phyloP scores from a whole-genome alignment of 495 filamentous ascomycete genomes.

The Recurvomyces mirabilis region DNA sequence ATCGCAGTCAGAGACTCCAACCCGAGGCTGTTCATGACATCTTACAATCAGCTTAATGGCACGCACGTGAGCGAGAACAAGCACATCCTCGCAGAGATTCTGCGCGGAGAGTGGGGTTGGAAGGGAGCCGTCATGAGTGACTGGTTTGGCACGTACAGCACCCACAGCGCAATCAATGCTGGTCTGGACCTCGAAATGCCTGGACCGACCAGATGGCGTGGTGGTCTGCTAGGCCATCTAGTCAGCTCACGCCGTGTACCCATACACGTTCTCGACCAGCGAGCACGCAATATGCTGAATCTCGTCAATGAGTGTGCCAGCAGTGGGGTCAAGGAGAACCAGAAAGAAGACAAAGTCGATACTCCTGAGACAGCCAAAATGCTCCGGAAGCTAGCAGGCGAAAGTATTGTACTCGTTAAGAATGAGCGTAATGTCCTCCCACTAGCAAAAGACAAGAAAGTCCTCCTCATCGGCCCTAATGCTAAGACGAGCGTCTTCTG shows the following conservation, averaged over 20 bases:
- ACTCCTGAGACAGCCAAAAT: slow-evolving; percentile 36
- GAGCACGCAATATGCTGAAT: slow-evolving; percentile 51
- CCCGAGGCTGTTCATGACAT: slow-evolving; percentile 61
- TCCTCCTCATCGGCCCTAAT: slow-evolving; percentile 75
- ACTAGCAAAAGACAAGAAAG: slow-evolving; percentile 32
- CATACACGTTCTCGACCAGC: slow-evolving; percentile 47
- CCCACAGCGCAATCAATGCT: slow-evolving; percentile 53
- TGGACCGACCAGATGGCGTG: slow-evolving; percentile 54
- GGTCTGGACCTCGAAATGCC: slow-evolving; percentile 71
- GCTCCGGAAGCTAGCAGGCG: slow-evolving; percentile 15
- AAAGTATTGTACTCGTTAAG: slow-evolving; percentile 30
- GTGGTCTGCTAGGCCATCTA: slow-evolving; percentile 47
- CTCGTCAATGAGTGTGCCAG: slow-evolving; percentile 53
- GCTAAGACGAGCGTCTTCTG: slow-evolving; percentile 64
- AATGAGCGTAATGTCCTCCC: slow-evolving; percentile 26
- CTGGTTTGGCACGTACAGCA: slow-evolving; percentile 63
- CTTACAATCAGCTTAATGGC: slow-evolving; percentile 67
- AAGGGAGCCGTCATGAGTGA: slow-evolving; percentile 61
- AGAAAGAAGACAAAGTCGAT: slow-evolving; percentile 31
- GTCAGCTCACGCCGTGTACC: slow-evolving; percentile 49
- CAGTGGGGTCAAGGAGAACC: slow-evolving; percentile 48
- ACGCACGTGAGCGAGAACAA: slow-evolving; percentile 57
- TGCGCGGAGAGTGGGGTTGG: slow-evolving; percentile 63
- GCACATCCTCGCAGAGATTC: slow-evolving; percentile 48
- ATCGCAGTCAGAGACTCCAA: slow-evolving; percentile 53